phyloP scores from a whole-genome alignment of 192 early-diverging fungal genomes.

The Podila minutissima region DNA sequence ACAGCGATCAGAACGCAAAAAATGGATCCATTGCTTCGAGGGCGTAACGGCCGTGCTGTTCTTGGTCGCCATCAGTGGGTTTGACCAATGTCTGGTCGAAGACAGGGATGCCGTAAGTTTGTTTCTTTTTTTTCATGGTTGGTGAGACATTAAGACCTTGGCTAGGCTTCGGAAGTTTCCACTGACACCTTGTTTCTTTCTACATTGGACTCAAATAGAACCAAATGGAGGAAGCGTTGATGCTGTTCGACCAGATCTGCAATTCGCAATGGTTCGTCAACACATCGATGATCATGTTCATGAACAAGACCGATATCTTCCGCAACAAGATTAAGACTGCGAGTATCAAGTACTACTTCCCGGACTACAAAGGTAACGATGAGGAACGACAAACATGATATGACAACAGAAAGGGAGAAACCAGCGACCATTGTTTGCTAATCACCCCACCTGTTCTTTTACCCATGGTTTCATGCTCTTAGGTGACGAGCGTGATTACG shows the following conservation, averaged over 20 bases:
- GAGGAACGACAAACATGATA: not conserved
- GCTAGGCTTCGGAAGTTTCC: not conserved
- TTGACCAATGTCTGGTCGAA: slow-evolving; percentile 68
- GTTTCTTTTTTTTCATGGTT: not conserved
- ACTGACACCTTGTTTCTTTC: not conserved
- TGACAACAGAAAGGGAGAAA: no score
- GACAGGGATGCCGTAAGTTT: slow-evolving; percentile 55
- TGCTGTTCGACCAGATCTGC: slow-evolving; percentile 69
- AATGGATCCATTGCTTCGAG: slow-evolving; percentile 68
- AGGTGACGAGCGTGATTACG: slow-evolving; percentile 38
- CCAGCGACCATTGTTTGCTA: no score
- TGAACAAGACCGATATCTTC: slow-evolving; percentile 74
- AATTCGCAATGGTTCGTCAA: slow-evolving; percentile 70
- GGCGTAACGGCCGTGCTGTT: slow-evolving; percentile 66
- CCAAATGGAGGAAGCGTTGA: slow-evolving; percentile 70
- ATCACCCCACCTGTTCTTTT: no score
- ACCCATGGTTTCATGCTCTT: not conserved
- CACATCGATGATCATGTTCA: slow-evolving; percentile 68
- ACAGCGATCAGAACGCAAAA: slow-evolving; percentile 64
- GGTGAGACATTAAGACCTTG: not conserved
- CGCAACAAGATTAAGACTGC: slow-evolving; percentile 59
- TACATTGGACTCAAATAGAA: slow-evolving; percentile 37
- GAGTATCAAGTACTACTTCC: slow-evolving; percentile 59
- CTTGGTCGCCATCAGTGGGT: slow-evolving; percentile 69
- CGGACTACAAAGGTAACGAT: slow-evolving; percentile 63